Evolutionary conservation across 2,329 filamentous ascomycete species (phyloP), one percentile per base, ranked within the genome.

Genomic region (Cladosporium colombiae): DNA sequence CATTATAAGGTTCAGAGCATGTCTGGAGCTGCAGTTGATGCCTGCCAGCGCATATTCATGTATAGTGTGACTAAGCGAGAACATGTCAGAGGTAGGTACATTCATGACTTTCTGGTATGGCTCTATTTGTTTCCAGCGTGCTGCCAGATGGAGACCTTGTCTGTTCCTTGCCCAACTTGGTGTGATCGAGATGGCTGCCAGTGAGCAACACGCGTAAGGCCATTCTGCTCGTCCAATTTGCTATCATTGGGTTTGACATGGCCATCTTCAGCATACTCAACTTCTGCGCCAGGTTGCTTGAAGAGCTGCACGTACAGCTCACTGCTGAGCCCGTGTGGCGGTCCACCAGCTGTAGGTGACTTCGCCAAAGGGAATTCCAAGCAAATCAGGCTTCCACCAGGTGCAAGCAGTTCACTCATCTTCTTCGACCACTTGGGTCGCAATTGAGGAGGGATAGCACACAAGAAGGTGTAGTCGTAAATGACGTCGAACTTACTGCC

Each of bases 351-450:
- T 13, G 81, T 81, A 11, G 89, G 84, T 50, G 86, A 83, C 76
- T 93, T 95, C 68, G 86, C 84, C 1, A 89, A 87, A 11, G 92
- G 92, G 75, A 90, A 96, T 75, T 96, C 92, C 68, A 96, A 84
- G 78, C 87, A 89, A 58, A 89, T 81, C 63, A 89, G 79, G 58
- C 80, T 78, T 6, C 86, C 86, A 3, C 76, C 76, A 1, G 81
- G 77, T 16, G 82, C 78, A 13, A 89, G 81, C 8, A 89, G 79
- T 64, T 84, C 77, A 5, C 80, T 80, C 74, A 86, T 84, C 23
- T 85, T 81, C 18, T 80, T 76, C 2, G 86, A 83, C 87, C 87
- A 89, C 27, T 77, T 72, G 0, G 86, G 82, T n/a, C 87, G 81
- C 65, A 88, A 75, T 0, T 78, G 75, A 0, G 81, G 85, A 13